Percentiles rank a stretch among this genome's conserved stretches.
Evolutionary conservation across 768 basidiomycete genomes (phyloP).

Genomic region (Hericium rajendrae): DNA sequence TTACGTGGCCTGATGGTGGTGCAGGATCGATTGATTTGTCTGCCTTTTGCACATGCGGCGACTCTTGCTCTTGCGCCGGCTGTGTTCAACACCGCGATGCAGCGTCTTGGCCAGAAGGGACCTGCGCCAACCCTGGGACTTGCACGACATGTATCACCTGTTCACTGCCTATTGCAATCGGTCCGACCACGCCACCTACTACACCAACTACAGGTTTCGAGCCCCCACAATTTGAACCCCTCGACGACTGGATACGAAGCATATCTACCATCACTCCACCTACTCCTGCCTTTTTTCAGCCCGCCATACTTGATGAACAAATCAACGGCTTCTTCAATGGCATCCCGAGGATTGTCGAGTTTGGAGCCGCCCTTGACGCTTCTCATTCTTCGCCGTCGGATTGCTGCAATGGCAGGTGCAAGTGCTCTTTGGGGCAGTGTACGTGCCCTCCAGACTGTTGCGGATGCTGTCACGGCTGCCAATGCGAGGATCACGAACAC

Average conservation of each 20-base stretch:
- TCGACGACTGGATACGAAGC: constrained; percentile 14
- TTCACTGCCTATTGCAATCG: constrained; percentile 4
- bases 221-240: constrained; percentile 9
- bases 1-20: too few relatives aligned
- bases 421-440: constrained; percentile 24
- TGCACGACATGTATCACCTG: constrained; percentile 9
- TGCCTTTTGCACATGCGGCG: constrained; percentile 11
- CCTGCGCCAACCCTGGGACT: constrained; percentile 5
- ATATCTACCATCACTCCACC: constrained; percentile 8
- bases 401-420: constrained; percentile 25
- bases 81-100: constrained; percentile 13
- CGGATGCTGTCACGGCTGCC: constrained; percentile 23
- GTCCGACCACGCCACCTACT: constrained; percentile 13
- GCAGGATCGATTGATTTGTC: background rate
- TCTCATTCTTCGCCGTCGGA: constrained; percentile 13
- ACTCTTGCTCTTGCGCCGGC: constrained; percentile 8
- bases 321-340: background rate
- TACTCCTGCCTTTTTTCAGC: constrained; percentile 1
- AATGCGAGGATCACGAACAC: constrained; percentile 20
- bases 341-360: constrained; percentile 10
- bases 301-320: background rate
- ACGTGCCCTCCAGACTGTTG: constrained; percentile 23
- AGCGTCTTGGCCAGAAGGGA: constrained; percentile 7
- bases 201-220: constrained; percentile 9
- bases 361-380: background rate